These are phyloP conservation scores for Malus hybrid DNA, from an alignment of 331 rosid genomes.

Conservation along the genomic window DNA sequence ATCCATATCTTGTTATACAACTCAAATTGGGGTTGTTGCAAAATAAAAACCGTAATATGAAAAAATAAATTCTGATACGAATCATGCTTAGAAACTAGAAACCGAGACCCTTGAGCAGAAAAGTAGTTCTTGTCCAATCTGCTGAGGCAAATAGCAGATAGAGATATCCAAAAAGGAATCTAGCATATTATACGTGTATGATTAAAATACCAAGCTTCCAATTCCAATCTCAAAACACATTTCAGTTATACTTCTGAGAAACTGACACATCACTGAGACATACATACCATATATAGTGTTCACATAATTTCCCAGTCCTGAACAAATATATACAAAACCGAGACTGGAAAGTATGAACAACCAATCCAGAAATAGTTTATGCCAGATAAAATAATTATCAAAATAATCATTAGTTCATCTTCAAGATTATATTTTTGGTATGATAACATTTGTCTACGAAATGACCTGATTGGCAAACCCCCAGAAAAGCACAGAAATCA, in stretches of 20 bases:
- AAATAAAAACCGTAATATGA: background rate
- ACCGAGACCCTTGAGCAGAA: background rate
- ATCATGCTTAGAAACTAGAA: background rate
- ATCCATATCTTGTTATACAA: background rate
- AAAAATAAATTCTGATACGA: background rate
- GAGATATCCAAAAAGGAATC: background rate
- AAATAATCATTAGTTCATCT: background rate
- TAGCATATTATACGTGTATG: background rate
- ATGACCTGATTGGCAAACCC: slow-evolving; percentile 97
- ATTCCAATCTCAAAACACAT: background rate
- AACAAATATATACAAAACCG: background rate
- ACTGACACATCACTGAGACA: background rate
- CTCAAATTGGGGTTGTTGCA: background rate
- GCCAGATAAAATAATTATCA: background rate
- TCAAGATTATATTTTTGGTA: background rate
- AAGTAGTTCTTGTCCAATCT: background rate
- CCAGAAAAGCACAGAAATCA: slow-evolving; percentile 91
- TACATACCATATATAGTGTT: background rate
- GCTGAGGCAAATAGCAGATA: background rate
- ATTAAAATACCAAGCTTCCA: background rate
- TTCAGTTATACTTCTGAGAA: background rate
- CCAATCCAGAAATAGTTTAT: background rate
- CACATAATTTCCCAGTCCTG: background rate
- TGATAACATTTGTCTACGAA: background rate
- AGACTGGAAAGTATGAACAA: background rate